phyloP scores from a whole-genome alignment of 208 protist genomes.

The Strigomonas culicis region DNA sequence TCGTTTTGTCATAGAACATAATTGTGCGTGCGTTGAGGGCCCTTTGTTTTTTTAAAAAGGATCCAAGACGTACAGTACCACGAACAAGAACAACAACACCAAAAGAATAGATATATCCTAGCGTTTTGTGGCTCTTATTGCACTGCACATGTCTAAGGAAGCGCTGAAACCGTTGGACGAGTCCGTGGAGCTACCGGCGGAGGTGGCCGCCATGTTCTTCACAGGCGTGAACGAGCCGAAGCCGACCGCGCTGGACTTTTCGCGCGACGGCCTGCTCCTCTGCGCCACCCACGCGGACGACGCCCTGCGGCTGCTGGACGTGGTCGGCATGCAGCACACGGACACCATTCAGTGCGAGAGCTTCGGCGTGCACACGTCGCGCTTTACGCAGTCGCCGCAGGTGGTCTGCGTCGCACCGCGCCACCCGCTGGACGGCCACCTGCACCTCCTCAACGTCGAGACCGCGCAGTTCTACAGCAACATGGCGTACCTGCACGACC shows the following conservation, averaged over 20 bases:
- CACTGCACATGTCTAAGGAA: too few relatives aligned
- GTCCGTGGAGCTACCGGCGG: conserved; percentile 22
- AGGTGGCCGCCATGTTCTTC: conserved; percentile 75
- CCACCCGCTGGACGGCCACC: conserved; percentile 64
- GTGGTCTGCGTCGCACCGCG: conserved; percentile 69
- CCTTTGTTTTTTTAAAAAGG: too few relatives aligned
- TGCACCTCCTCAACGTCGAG: conserved; percentile 74
- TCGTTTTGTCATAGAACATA: too few relatives aligned
- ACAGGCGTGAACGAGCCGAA: conserved; percentile 67
- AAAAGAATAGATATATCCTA: conserved; percentile 1
- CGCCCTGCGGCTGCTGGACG: conserved; percentile 65
- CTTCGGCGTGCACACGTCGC: conserved; percentile 58
- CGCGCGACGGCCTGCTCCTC: conserved; percentile 58
- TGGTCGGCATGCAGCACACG: conserved; percentile 35
- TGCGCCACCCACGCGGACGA: conserved; percentile 75
- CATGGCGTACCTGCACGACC: conserved; percentile 68
- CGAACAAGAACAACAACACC: too few relatives aligned
- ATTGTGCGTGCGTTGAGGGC: too few relatives aligned
- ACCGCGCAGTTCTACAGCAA: conserved; percentile 59
- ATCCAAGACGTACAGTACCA: too few relatives aligned
- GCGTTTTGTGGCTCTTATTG: too few relatives aligned
- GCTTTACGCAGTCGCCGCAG: conserved; percentile 63
- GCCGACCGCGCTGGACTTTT: conserved; percentile 71
- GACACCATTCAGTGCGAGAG: conserved; percentile 49
- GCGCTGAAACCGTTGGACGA: conserved; percentile 3